Percentiles rank a stretch among this genome's conserved stretches.
These are phyloP conservation scores for Pseudocercospora vitis DNA, from an alignment of 2,329 filamentous ascomycete genomes.

Conservation along the genomic window DNA sequence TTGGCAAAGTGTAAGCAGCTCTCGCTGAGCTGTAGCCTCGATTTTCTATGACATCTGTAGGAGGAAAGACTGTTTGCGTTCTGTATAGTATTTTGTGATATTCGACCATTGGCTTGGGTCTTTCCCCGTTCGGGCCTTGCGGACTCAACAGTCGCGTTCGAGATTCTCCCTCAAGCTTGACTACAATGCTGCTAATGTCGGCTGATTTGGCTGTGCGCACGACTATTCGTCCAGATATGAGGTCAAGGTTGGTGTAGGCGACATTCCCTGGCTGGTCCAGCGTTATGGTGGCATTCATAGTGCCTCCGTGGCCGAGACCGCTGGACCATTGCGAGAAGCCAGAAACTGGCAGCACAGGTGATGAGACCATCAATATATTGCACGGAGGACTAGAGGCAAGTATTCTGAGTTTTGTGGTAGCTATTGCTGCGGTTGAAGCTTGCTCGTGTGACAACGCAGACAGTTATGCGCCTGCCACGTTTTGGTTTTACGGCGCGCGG, in stretches of 20 bases:
- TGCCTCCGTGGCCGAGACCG: conserved; percentile 8
- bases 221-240: conserved; percentile 60
- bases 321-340: conserved; percentile 21
- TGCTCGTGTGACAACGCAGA: background rate
- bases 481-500: background rate
- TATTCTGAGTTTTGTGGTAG: background rate
- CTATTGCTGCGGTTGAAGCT: conserved; percentile 3
- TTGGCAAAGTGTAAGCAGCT: conserved; percentile 59
- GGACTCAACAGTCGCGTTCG: conserved; percentile 63
- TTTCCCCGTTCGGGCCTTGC: conserved; percentile 43
- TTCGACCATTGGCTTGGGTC: conserved; percentile 50
- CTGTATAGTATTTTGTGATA: conserved; percentile 68
- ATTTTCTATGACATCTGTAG: conserved; percentile 39
- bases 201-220: conserved; percentile 47
- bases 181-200: conserved; percentile 60
- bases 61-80: conserved; percentile 59
- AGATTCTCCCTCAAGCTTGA: conserved; percentile 81
- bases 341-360: conserved; percentile 8
- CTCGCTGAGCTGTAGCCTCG: conserved; percentile 33
- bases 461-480: background rate
- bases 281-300: conserved; percentile 34
- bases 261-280: conserved; percentile 36
- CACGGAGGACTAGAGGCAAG: background rate
- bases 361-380: conserved; percentile 7
- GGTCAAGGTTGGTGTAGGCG: conserved; percentile 69